Conservation (phyloP, 768 basidiomycete genomes). For the Pholiota molesta region DNA sequence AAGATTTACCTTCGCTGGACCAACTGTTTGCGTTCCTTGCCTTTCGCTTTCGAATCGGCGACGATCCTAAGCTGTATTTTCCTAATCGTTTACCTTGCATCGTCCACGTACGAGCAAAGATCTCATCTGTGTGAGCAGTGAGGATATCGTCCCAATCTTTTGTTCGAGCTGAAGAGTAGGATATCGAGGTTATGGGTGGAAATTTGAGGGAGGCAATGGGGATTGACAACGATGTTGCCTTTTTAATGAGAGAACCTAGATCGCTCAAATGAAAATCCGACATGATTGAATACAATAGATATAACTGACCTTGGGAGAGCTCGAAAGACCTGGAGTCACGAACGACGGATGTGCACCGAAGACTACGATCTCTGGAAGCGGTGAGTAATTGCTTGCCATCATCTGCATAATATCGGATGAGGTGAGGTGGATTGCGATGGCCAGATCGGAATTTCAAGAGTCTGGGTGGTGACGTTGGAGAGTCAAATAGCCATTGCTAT, state of each 20-base stretch:
- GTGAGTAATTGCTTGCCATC: slow-evolving; percentile 95
- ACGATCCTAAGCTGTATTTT: slow-evolving; percentile 65
- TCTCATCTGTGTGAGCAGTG: slow-evolving; percentile 86
- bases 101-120: slow-evolving; percentile 85
- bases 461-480: slow-evolving; percentile 82
- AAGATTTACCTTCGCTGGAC: slow-evolving; percentile 68
- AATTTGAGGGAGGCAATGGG: slow-evolving; percentile 84
- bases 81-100: slow-evolving; percentile 83
- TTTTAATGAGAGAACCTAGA: slow-evolving; percentile 80
- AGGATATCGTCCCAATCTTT: slow-evolving; percentile 99
- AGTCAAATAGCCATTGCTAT: slow-evolving; percentile 98
- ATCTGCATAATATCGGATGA: slow-evolving; percentile 94
- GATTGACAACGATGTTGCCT: slow-evolving; percentile 76
- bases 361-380: slow-evolving; percentile 84
- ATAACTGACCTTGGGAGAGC: slow-evolving; percentile 78
- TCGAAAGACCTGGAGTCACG: slow-evolving; percentile 95
- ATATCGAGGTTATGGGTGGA: slow-evolving; percentile 74
- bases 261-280: background rate
- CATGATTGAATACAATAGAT: background rate
- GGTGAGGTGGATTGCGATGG: slow-evolving; percentile 87
- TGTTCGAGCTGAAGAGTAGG: slow-evolving; percentile 76
- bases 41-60: slow-evolving; percentile 52
- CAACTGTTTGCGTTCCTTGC: slow-evolving; percentile 47
- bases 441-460: slow-evolving; percentile 92
- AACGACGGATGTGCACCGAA: slow-evolving; percentile 91